phyloP scores from a whole-genome alignment of 371 early-diverging fungal genomes.

The Batkoa obscura region DNA sequence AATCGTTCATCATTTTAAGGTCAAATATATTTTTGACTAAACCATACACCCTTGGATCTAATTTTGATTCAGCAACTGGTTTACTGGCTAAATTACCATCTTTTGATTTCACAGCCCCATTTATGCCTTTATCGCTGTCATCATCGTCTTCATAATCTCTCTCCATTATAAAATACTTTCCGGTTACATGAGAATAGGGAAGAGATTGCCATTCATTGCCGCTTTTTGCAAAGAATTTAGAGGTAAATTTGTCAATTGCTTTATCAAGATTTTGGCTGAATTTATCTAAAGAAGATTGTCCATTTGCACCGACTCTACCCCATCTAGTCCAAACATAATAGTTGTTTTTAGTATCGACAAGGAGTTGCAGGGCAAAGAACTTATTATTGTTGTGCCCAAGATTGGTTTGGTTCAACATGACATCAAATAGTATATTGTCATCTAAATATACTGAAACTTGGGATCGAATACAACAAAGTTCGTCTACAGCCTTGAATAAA shows the following conservation, averaged over 20 bases:
- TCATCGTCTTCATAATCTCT: neutral
- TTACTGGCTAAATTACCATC: too few species aligned
- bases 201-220: constrained; percentile 26
- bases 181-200: constrained; percentile 9
- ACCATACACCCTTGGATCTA: neutral
- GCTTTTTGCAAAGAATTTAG: constrained; percentile 32
- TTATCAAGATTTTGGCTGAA: constrained; percentile 23
- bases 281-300: constrained; percentile 28
- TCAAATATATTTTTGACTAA: neutral
- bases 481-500: too few species aligned
- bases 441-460: too few species aligned
- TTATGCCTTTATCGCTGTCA: neutral
- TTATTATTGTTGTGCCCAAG: constrained; percentile 14
- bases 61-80: neutral
- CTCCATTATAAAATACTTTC: constrained; percentile 13
- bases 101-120: too few species aligned
- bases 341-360: constrained; percentile 13
- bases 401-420: constrained; percentile 28
- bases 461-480: too few species aligned
- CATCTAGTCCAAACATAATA: constrained; percentile 39
- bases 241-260: constrained; percentile 25
- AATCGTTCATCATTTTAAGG: neutral
- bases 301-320: constrained; percentile 22
- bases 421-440: constrained; percentile 16
- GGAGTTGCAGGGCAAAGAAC: constrained; percentile 37